These are phyloP conservation scores for Anacardium occidentale DNA, from an alignment of 345 rosid genomes.

Conservation along the genomic window DNA sequence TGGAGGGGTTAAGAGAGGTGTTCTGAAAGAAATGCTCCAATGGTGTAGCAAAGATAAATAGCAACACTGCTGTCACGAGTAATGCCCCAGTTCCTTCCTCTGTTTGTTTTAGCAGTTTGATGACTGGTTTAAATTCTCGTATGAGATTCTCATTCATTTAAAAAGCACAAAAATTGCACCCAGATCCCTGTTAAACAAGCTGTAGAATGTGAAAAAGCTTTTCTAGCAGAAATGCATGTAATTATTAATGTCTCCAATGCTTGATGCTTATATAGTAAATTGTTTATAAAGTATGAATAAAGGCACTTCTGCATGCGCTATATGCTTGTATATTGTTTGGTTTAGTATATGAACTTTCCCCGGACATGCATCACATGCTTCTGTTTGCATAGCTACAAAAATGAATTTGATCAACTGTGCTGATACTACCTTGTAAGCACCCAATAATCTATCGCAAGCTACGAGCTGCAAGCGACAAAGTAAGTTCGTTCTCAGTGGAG, in stretches of 20 bases:
- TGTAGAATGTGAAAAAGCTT: slow-evolving; percentile 1
- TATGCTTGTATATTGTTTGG: not conserved
- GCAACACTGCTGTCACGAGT: slow-evolving; percentile 62
- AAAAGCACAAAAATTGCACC: not conserved
- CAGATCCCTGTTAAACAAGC: not conserved
- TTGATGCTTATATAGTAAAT: not conserved
- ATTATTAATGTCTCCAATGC: slow-evolving; percentile 5
- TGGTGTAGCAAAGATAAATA: slow-evolving; percentile 77
- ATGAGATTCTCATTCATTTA: slow-evolving; percentile 12
- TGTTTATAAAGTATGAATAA: too few species aligned
- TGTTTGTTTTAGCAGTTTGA: slow-evolving; percentile 83
- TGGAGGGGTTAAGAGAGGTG: slow-evolving; percentile 37
- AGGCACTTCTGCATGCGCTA: too few species aligned
- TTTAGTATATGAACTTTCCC: slow-evolving; percentile 2
- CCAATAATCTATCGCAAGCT: slow-evolving; percentile 90
- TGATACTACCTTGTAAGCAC: slow-evolving; percentile 78
- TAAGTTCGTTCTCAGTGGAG: slow-evolving; percentile 1
- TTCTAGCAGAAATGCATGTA: not conserved
- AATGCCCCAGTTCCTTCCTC: slow-evolving; percentile 75
- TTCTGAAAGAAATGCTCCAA: slow-evolving; percentile 62
- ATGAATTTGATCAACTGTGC: not conserved
- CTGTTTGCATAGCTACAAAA: not conserved
- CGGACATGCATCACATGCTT: not conserved
- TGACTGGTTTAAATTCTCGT: slow-evolving; percentile 55
- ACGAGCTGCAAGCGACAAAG: slow-evolving; percentile 53